Evolutionary conservation across 345 rosid species (phyloP), one percentile per base, ranked within the genome.

Genomic region (Rhizophora apiculata): DNA sequence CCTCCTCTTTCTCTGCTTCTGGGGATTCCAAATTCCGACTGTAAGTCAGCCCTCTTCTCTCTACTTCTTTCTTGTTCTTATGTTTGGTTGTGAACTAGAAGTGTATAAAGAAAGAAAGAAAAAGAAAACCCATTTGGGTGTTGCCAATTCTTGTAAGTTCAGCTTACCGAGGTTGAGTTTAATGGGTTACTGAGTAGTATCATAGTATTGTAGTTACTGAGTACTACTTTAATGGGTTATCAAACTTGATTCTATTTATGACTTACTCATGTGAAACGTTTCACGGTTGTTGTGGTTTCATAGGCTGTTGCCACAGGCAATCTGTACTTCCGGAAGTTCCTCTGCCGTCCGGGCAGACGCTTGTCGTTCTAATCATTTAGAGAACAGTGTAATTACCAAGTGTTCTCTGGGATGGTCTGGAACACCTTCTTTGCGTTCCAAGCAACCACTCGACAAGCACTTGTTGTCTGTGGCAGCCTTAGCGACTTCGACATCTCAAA

Each of bases 401-500:
- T 76, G 39, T 70, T 68, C 80, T 58, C 51, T 70, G 4, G 73
- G 83, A 57, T 79, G 82, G 85, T 64, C 66, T 18, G 70, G 71
- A 66, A 69, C 68, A 32, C 83, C 56, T 22, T 31, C 78, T 16
- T 54, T 61, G 4, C 34, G 51, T 51, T 67, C 83, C 15, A 78
- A 72, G 63, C 79, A 71, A 63, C 66, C 79, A 2, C 67, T 73
- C 34, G 74, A 74, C 34, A 81, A 77, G 63, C 52, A 58, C 43
- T 49, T 74, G 32, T 55, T 69, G 64, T 82, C 88, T 27, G 73
- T 80, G 76, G 84, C 80, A 80, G 92, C 93, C 6, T 67, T 87
- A 64, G 91, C 78, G 48, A 79, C 93, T 39, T 91, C 96, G 0
- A 79, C 78, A 39, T 69, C 89, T 37, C 83, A 64, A 73, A 70